phyloP scores from a whole-genome alignment of 2,329 filamentous ascomycete genomes.

The Cordyceps farinosa region DNA sequence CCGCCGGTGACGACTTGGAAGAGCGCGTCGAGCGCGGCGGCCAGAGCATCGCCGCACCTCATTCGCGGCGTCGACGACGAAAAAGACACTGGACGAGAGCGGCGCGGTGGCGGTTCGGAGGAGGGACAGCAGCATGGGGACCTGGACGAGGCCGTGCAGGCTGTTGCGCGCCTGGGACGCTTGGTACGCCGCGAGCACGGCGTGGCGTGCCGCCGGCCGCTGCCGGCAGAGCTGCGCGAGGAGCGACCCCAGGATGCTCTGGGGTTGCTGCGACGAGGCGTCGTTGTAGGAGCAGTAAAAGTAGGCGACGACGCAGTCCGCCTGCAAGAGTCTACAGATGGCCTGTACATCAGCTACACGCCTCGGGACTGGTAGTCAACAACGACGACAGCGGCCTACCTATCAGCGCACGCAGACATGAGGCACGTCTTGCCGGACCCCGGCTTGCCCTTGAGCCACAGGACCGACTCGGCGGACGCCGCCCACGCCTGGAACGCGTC shows the following conservation, averaged over 20 bases:
- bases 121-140: not conserved
- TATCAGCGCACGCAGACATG: conserved; percentile 10
- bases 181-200: not conserved
- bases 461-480: not conserved
- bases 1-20: not conserved
- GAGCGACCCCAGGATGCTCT: conserved; percentile 11
- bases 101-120: not conserved
- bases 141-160: not conserved
- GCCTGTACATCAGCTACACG: not conserved
- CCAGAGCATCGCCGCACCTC: not conserved
- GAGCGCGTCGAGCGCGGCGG: not conserved
- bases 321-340: not conserved
- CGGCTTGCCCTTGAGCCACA: conserved; percentile 14
- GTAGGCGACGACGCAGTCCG: not conserved
- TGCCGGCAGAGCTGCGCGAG: conserved; percentile 1
- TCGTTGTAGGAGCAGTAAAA: conserved; percentile 17
- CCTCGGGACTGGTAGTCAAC: not conserved
- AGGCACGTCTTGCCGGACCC: conserved; percentile 17
- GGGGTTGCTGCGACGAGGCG: conserved; percentile 9
- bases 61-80: conserved; percentile 1
- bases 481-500: conserved; percentile 1
- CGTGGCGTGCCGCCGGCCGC: not conserved
- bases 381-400: not conserved
- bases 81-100: not conserved
- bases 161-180: conserved; percentile 3